Evolutionary conservation across 176 grass and related monocot genomes (phyloP).

Genomic region (Musa beccarii): DNA sequence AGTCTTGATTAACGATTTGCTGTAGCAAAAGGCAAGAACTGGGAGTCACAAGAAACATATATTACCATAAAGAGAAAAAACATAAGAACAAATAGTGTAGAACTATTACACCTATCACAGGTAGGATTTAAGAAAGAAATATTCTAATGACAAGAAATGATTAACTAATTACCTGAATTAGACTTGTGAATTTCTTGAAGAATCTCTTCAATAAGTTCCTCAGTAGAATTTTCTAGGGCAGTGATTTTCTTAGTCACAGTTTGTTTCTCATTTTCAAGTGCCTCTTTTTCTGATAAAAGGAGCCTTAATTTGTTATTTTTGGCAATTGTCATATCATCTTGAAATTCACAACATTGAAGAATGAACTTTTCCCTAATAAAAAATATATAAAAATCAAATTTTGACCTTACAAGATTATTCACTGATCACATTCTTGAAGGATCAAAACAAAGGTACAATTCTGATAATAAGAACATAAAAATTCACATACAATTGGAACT

Average conservation of each 20-base stretch:
- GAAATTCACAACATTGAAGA: constrained; percentile 45
- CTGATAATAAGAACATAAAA: neutral
- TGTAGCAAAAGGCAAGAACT: neutral
- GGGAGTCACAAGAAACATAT: neutral
- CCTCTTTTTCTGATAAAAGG: constrained; percentile 47
- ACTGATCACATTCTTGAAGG: neutral
- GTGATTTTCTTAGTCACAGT: constrained; percentile 48
- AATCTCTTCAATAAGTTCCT: constrained; percentile 71
- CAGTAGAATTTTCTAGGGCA: constrained; percentile 52
- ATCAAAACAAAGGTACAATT: neutral
- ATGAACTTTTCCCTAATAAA: constrained; percentile 64
- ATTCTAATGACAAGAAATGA: constrained; percentile 8
- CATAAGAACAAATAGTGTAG: neutral
- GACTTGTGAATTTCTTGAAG: constrained; percentile 51
- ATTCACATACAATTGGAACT: neutral
- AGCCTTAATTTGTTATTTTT: constrained; percentile 36
- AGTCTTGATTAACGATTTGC: too few relatives aligned
- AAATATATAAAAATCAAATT: constrained; percentile 4
- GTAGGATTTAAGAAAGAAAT: neutral
- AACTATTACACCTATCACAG: neutral
- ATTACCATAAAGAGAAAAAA: neutral
- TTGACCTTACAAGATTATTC: neutral
- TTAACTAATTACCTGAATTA: constrained; percentile 44
- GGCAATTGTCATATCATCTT: constrained; percentile 26
- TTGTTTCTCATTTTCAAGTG: constrained; percentile 44